Evolutionary conservation across 2,329 filamentous ascomycete species (phyloP).

Genomic region (Xylaria sp.): DNA sequence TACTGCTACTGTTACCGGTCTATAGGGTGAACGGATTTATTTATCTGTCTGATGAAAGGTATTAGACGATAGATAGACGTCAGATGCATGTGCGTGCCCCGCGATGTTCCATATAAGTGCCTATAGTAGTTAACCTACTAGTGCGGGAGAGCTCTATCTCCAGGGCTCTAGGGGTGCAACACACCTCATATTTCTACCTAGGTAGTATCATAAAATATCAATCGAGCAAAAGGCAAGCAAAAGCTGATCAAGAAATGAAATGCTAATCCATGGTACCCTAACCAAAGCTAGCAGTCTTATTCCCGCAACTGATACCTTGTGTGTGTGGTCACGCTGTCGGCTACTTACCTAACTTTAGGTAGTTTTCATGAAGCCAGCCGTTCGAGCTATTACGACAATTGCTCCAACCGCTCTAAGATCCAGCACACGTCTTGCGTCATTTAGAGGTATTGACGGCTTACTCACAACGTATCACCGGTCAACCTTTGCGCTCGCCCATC

Average conservation of each 20-base stretch:
- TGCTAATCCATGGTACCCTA: neutral
- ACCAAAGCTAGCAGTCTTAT: neutral
- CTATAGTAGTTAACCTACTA: too few species aligned
- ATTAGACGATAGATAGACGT: neutral
- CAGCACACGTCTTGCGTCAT: constrained; percentile 16
- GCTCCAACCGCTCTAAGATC: neutral
- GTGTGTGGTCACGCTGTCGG: neutral
- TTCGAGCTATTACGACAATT: constrained; percentile 4
- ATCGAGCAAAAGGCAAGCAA: neutral
- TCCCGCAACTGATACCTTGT: neutral
- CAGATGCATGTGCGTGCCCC: constrained; percentile 15
- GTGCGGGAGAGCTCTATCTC: too few species aligned
- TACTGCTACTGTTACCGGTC: too few species aligned
- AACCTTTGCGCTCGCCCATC: neutral
- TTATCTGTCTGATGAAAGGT: too few species aligned
- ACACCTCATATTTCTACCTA: neutral
- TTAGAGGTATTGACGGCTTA: constrained; percentile 8
- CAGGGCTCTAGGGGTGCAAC: neutral
- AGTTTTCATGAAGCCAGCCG: constrained; percentile 20
- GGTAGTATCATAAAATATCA: neutral
- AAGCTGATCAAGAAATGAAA: neutral
- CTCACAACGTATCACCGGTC: neutral
- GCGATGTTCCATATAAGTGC: constrained; percentile 4
- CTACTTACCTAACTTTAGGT: too few species aligned
- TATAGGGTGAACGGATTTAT: too few species aligned